A percentile compares a stretch with the other conserved stretches of the same genome.
phyloP scores from a whole-genome alignment of 2,329 filamentous ascomycete species.

The Allantophomopsis lycopodina region DNA sequence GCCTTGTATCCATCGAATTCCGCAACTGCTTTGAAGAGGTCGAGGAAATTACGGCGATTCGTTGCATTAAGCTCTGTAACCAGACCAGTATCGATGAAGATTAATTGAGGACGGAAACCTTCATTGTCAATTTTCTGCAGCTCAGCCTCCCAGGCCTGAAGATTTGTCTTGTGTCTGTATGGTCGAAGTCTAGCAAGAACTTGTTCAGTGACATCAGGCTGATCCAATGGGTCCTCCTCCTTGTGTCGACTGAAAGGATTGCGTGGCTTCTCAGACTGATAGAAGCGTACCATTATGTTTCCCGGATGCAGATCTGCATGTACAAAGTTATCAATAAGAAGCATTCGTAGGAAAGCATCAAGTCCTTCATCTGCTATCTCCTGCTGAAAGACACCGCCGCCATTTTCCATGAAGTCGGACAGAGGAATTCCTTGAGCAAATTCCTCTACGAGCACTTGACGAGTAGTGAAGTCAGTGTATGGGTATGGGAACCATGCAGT shows the following conservation, averaged over 20 bases:
- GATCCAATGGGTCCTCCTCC: slow-evolving; percentile 25
- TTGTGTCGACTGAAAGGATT: slow-evolving; percentile 32
- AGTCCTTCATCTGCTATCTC: slow-evolving; percentile 92
- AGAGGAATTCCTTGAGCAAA: slow-evolving; percentile 91
- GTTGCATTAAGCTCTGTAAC: slow-evolving; percentile 83
- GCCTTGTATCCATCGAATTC: slow-evolving; percentile 96
- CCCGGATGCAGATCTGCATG: slow-evolving; percentile 94
- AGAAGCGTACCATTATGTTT: slow-evolving; percentile 99
- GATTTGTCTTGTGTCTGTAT: slow-evolving; percentile 46
- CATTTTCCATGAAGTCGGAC: slow-evolving; percentile 78
- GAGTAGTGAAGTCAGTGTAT: slow-evolving; percentile 82
- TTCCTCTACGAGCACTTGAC: slow-evolving; percentile 87
- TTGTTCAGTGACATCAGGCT: slow-evolving; percentile 72
- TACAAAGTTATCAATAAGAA: slow-evolving; percentile 93
- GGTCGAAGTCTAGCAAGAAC: slow-evolving; percentile 72
- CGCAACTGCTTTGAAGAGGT: slow-evolving; percentile 88
- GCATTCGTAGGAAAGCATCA: slow-evolving; percentile 91
- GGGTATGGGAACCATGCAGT: slow-evolving; percentile 97
- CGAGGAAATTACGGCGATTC: slow-evolving; percentile 84
- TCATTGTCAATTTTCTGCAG: slow-evolving; percentile 69
- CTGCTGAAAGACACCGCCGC: slow-evolving; percentile 82
- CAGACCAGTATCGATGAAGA: slow-evolving; percentile 94
- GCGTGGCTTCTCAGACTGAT: slow-evolving; percentile 63
- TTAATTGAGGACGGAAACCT: slow-evolving; percentile 83
- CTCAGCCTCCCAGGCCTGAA: slow-evolving; percentile 58